These are phyloP conservation scores for Monosporascus sp. DNA, from an alignment of 2,329 filamentous ascomycete species.

Conservation along the genomic window DNA sequence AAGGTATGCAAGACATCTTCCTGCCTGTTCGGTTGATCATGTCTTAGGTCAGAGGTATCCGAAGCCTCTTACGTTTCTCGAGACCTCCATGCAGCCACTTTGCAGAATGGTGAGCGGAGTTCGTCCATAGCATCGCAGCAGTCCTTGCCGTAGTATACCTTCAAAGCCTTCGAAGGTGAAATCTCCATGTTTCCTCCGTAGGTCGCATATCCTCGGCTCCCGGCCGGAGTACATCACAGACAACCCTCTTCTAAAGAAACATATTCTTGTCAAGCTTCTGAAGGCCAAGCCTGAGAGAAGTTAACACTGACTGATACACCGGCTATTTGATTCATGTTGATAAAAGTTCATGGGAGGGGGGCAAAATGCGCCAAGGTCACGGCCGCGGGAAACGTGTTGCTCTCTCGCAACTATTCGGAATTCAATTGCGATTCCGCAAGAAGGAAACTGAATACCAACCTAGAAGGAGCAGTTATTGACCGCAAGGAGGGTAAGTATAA, in stretches of 20 bases:
- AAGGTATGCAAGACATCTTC: too few species aligned
- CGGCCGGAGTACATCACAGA: too few species aligned
- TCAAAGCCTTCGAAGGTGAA: too few species aligned
- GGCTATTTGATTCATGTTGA: background rate
- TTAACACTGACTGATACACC: background rate
- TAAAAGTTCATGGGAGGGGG: background rate
- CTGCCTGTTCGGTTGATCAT: too few species aligned
- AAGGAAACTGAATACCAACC: background rate
- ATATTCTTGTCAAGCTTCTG: too few species aligned
- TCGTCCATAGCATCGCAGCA: background rate
- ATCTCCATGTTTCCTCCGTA: too few species aligned
- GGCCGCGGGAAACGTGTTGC: background rate
- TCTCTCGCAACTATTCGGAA: background rate
- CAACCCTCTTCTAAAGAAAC: too few species aligned
- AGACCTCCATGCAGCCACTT: too few species aligned
- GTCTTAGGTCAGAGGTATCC: too few species aligned
- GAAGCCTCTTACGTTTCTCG: too few species aligned
- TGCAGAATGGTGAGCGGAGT: background rate
- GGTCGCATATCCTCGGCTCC: too few species aligned
- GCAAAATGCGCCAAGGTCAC: background rate
- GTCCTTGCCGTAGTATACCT: background rate
- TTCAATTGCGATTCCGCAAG: background rate
- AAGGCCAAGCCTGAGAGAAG: background rate
- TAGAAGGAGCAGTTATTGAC: background rate
- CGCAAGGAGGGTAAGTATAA: background rate